Evolutionary conservation across 768 basidiomycete genomes (phyloP), one percentile per base, ranked within the genome.

Genomic region (Asterophora lycoperdoides): DNA sequence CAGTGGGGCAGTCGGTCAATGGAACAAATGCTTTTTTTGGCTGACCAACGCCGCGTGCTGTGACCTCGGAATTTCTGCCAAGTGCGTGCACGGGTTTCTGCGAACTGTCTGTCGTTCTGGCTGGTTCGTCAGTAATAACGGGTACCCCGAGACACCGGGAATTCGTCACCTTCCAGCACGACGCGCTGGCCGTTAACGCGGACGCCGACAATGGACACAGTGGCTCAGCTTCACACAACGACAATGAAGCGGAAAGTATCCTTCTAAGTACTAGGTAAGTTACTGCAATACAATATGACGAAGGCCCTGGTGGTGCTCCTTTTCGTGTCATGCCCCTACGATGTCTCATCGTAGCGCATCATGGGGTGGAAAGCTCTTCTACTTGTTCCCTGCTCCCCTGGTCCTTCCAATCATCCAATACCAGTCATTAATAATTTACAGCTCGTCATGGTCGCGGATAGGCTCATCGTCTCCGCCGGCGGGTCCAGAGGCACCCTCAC

Each of bases 381-480:
- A 15, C 17, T 33, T 13, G 19, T 23, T 23, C 50, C 51, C 36
- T 19, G 39, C 29, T 17, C 17, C 18, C 34, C 30, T 9, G 30
- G 2, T 32, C 30, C 30, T 32, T 26, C 19, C 36, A 15, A 45
- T 20, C 33, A 37, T 23, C 43, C 11, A 15, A 4, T 23, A 26
- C 28, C 20, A 10, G 15, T 10, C 13, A 11, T 26, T 14, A 44
- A 56, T 54, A 54, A 52, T 30, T 72, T 70, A 78, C 53, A 78
- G 59, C 62, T 77, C 76, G 47, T 78, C 76, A 57, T 77, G 76
- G 54, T 75, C 68, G 15, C 66, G 64, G 26, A 60, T 56, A 15
- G 68, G 60, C 34, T 73, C 71, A 8, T 77, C 73, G 8, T 75
- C 73, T 44, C 69, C 68, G 17, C 14, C 40, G 4, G 71, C 40